These are phyloP conservation scores for Ilex paraguariensis DNA, from an alignment of 305 asterid genomes.

Conservation along the genomic window DNA sequence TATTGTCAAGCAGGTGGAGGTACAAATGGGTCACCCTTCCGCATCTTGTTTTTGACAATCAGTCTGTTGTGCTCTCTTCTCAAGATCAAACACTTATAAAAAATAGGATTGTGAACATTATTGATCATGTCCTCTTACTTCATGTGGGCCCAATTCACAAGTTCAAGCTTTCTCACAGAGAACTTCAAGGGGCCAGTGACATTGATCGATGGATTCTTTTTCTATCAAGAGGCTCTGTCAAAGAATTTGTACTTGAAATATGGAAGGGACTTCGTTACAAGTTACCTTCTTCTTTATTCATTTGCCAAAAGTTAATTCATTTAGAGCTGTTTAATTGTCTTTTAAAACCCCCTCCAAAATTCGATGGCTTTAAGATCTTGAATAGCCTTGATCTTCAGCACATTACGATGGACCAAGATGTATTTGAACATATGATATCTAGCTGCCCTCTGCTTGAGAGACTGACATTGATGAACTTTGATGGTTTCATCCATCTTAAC, in stretches of 20 bases:
- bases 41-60: conserved; percentile 80
- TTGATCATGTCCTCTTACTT: conserved; percentile 86
- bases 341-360: conserved; percentile 58
- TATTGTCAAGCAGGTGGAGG: conserved; percentile 88
- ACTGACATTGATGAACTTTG: conserved; percentile 86
- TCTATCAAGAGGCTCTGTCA: conserved; percentile 72
- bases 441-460: conserved; percentile 85
- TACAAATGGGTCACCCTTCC: conserved; percentile 91
- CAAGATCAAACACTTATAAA: conserved; percentile 68
- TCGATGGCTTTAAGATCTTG: conserved; percentile 72
- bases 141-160: conserved; percentile 80
- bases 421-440: conserved; percentile 69
- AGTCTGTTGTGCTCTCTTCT: conserved; percentile 60
- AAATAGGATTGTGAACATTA: conserved; percentile 72
- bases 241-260: conserved; percentile 85
- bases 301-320: conserved; percentile 69
- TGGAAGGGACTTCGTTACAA: conserved; percentile 94
- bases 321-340: conserved; percentile 93
- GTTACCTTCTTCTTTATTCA: conserved; percentile 76
- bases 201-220: conserved; percentile 90
- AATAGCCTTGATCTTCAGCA: conserved; percentile 97
- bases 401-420: conserved; percentile 86
- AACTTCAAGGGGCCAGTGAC: conserved; percentile 87
- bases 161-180: conserved; percentile 93
- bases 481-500: conserved; percentile 67